phyloP scores from a whole-genome alignment of 139 green algal genomes.

The Haematococcus lacustris region DNA sequence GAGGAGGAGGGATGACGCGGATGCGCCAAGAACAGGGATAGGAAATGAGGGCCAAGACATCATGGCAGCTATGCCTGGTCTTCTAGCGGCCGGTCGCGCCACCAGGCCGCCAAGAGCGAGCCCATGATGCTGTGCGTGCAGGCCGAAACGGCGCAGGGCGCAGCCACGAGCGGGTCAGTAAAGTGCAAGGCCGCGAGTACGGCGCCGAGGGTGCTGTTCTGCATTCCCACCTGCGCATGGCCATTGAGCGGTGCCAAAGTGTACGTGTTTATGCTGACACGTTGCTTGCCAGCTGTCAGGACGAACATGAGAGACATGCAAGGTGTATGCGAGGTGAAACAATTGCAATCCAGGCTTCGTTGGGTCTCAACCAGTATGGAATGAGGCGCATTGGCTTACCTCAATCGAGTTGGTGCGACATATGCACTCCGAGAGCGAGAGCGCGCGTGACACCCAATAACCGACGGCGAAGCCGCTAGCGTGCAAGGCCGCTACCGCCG shows the following conservation, averaged over 20 bases:
- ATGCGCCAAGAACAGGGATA: too few species aligned
- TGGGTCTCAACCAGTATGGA: too few species aligned
- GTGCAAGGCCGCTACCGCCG: conserved; percentile 48
- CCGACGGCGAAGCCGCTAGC: conserved; percentile 50
- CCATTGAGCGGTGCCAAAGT: too few species aligned
- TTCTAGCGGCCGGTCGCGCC: conserved; percentile 20
- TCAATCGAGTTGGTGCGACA: conserved; percentile 58
- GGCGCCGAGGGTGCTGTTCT: conserved; percentile 35
- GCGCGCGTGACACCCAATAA: conserved; percentile 25
- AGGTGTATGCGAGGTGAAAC: not conserved
- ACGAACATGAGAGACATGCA: not conserved
- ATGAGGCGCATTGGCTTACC: not conserved
- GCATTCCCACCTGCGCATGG: conserved; percentile 39
- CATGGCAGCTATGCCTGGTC: not conserved
- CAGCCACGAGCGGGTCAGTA: conserved; percentile 57
- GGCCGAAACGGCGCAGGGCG: conserved; percentile 65
- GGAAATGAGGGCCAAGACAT: too few species aligned
- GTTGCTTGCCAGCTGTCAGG: too few species aligned
- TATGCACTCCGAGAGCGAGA: conserved; percentile 37
- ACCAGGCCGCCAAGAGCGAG: conserved; percentile 48
- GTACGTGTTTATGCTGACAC: too few species aligned
- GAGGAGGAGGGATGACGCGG: too few species aligned
- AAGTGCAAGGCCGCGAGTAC: conserved; percentile 74
- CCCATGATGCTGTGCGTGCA: conserved; percentile 71
- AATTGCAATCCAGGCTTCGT: too few species aligned